Evolutionary conservation across 2,329 filamentous ascomycete genomes (phyloP).

Genomic region (Botrytis hyacinthi): DNA sequence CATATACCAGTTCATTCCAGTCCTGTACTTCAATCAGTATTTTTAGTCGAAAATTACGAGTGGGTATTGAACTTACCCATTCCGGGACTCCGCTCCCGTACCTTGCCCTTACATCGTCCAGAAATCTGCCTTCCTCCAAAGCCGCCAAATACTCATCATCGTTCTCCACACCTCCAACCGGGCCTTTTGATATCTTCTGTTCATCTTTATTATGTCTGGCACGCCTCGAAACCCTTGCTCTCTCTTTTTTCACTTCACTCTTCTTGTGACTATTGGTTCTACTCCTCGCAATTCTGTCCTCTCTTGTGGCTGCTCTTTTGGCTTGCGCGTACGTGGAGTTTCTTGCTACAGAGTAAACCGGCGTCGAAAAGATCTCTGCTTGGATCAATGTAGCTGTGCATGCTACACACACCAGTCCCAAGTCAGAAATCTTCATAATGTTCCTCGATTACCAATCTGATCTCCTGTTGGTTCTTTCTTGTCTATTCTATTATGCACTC

Average conservation of each 20-base stretch:
- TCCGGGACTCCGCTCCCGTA: neutral
- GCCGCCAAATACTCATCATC: neutral
- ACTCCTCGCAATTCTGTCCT: slow-evolving; percentile 4
- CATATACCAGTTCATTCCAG: slow-evolving; percentile 20
- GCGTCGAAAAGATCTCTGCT: slow-evolving; percentile 5
- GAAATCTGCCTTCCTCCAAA: neutral
- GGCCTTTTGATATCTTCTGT: neutral
- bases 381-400: slow-evolving; percentile 9
- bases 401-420: slow-evolving; percentile 8
- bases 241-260: neutral
- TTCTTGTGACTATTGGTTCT: slow-evolving; percentile 16
- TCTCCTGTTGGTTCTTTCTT: neutral
- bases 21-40: slow-evolving; percentile 14
- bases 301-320: neutral
- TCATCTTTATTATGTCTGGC: neutral
- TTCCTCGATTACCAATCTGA: neutral
- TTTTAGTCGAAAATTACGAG: neutral
- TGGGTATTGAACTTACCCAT: neutral
- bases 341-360: slow-evolving; percentile 15
- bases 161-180: slow-evolving; percentile 16
- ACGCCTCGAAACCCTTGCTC: neutral
- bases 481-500: neutral
- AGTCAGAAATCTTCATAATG: slow-evolving; percentile 9
- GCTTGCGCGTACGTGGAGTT: slow-evolving; percentile 11
- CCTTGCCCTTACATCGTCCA: neutral